These are phyloP conservation scores for Astrothelium subdiscretum DNA, from an alignment of 495 filamentous ascomycete genomes.

Conservation along the genomic window DNA sequence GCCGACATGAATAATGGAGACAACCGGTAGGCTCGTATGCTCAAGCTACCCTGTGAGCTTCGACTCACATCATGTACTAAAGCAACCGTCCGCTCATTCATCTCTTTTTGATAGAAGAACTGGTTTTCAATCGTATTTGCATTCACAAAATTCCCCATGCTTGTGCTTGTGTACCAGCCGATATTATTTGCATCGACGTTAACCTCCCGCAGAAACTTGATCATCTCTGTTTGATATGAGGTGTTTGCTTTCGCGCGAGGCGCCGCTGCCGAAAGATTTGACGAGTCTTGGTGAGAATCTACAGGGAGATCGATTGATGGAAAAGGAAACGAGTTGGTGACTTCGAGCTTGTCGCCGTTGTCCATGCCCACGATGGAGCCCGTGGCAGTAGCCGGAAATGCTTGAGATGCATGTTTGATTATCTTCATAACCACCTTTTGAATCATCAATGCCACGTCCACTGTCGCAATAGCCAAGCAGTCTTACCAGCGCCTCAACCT, in stretches of 20 bases:
- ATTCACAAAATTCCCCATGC: constrained; percentile 97
- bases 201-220: constrained; percentile 87
- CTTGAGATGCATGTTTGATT: constrained; percentile 78
- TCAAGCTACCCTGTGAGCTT: constrained; percentile 82
- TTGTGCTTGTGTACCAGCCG: constrained; percentile 97
- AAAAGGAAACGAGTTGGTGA: constrained; percentile 94
- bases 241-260: constrained; percentile 84
- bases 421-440: constrained; percentile 88
- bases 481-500: constrained; percentile 71
- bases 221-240: constrained; percentile 92
- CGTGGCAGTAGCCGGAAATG: constrained; percentile 81
- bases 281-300: constrained; percentile 33
- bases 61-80: constrained; percentile 90
- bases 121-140: constrained; percentile 95
- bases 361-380: constrained; percentile 92
- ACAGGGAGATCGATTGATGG: constrained; percentile 67
- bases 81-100: constrained; percentile 87
- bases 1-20: constrained; percentile 82
- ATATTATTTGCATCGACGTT: constrained; percentile 98
- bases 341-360: constrained; percentile 56
- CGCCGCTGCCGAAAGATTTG: constrained; percentile 72
- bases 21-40: constrained; percentile 80
- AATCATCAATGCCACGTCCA: constrained; percentile 9
- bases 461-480: constrained; percentile 5
- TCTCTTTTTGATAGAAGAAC: constrained; percentile 85